A percentile compares a stretch with the other conserved stretches of the same genome.
Evolutionary conservation across 352 stramenopile species (phyloP).

Genomic region (Globisporangium middletonii): DNA sequence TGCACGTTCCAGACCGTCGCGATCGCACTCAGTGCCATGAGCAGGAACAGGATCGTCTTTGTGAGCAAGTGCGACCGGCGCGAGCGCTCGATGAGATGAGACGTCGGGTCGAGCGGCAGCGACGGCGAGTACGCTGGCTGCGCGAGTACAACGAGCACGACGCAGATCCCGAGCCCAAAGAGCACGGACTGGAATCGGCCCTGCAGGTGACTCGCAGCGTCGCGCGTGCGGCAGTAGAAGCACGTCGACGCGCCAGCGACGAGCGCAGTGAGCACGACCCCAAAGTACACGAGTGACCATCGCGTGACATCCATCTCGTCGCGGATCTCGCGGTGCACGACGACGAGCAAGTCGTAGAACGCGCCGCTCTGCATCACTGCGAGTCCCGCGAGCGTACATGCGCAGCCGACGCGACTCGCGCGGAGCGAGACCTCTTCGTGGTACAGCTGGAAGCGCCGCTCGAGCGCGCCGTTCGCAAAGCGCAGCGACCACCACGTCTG

Average conservation of each 20-base stretch:
- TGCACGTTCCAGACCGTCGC: constrained; percentile 55
- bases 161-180: constrained; percentile 17
- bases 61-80: constrained; percentile 36
- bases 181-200: constrained; percentile 32
- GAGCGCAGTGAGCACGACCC: constrained; percentile 9
- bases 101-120: constrained; percentile 9
- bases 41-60: constrained; percentile 42
- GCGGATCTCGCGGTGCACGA: constrained; percentile 10
- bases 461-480: constrained; percentile 37
- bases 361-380: constrained; percentile 31
- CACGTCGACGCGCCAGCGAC: constrained; percentile 6
- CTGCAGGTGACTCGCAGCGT: constrained; percentile 11
- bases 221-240: constrained; percentile 22
- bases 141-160: constrained; percentile 32
- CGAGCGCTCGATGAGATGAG: constrained; percentile 12
- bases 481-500: constrained; percentile 33
- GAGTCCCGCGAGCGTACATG: constrained; percentile 26
- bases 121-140: constrained; percentile 18
- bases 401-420: constrained; percentile 28
- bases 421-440: constrained; percentile 43
- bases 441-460: constrained; percentile 53
- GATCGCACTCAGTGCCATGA: constrained; percentile 41
- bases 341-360: constrained; percentile 20
- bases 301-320: constrained; percentile 15
- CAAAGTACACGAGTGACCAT: constrained; percentile 24